Base-by-base conservation (phyloP, 2,329 filamentous ascomycete species). In the Cladophialophora carrionii region DNA sequence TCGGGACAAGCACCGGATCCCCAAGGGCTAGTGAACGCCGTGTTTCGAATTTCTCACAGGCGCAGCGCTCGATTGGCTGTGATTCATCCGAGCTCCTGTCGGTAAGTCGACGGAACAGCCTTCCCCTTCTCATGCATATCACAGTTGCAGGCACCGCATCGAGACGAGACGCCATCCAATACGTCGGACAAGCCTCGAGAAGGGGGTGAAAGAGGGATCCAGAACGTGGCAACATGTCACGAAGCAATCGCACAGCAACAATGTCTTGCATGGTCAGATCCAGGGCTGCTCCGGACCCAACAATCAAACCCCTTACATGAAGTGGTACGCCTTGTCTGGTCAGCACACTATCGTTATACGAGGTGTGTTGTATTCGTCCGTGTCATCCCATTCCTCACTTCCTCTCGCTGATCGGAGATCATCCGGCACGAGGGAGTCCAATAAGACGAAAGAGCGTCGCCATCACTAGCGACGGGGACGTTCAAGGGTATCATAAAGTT, bases 71-170 rank as follows among this genome's bases (percentile, higher is more conserved):
- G 56, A 63, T 63, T 65, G 61, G 62, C 46, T 56, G 56, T 49
- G 31, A 48, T 59, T 62, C n/a, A 48, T 55, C 53, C 56, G 10
- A 63, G 48, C 58, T 55, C 57, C 53, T 60, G 54, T 62, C 67
- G 62, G 64, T 46, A 60, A 61, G 51, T 52, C 37, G 20, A 48
- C 64, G 52, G 64, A 61, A 63, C 41, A 32, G 37, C 43, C 46
- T 51, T 48, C 61, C 61, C 55, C 52, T 62, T 34, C 24, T 66
- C 55, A 65, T 69, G 67, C 64, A 69, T 55, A 67, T 69, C 67
- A 69, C 64, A 67, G 62, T 52, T 67, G 64, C 64, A 69, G 61
- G 43, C 31, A 41, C 48, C n/a, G 56, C 29, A 49, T 52, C 26
- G 12, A 46, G 29, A 49, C 20, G 29, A 26, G 46, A 61, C 24